Evolutionary conservation across 208 protist genomes (phyloP), one percentile per base, ranked within the genome.

Genomic region (Crithidia sp.): DNA sequence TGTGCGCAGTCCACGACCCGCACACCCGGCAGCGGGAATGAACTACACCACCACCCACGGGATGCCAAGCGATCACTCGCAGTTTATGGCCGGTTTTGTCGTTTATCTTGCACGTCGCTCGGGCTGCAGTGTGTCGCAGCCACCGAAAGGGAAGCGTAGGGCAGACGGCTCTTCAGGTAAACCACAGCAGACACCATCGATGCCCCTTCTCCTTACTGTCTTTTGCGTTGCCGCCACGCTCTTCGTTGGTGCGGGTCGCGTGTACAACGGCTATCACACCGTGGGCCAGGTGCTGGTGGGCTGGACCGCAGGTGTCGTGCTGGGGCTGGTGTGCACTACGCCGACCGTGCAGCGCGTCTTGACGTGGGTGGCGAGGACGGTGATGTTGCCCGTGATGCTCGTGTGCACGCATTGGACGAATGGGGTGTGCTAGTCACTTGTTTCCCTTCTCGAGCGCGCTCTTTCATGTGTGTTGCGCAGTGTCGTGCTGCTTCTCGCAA

Each of bases 261-360:
- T 95, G 7, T 95, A 93, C 74, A 95, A 95, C 56, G 71, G 75
- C 52, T 90, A 89, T 67, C 90, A 95, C 76, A 90, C 81, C 4
- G 70, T 85, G 3, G 74, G 50, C 0, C 90, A 95, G 62, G 88
- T 91, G 36, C 37, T 90, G 14, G 80, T 79, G 2, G 90, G 90
- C 12, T 83, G 77, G 56, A 37, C 71, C 12, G 71, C 91, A 6
- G 90, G 90, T 2, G 59, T 66, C 3, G 52, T 63, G 5, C 60
- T 90, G 65, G 86, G 80, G 2, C 43, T 78, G 14, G 43, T 83
- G 65, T 86, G 77, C 47, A 87, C 82, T 36, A 79, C 75, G 14
- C 10, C 54, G 0, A 3, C 19, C 0, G 71, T 60, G 47, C 87
- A 93, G 67, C 61, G 60, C 12, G 36, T 65, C 6, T 65, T 93